phyloP scores from a whole-genome alignment of 1,139 yeast genomes.

The Scheffersomyces segobiensis region DNA sequence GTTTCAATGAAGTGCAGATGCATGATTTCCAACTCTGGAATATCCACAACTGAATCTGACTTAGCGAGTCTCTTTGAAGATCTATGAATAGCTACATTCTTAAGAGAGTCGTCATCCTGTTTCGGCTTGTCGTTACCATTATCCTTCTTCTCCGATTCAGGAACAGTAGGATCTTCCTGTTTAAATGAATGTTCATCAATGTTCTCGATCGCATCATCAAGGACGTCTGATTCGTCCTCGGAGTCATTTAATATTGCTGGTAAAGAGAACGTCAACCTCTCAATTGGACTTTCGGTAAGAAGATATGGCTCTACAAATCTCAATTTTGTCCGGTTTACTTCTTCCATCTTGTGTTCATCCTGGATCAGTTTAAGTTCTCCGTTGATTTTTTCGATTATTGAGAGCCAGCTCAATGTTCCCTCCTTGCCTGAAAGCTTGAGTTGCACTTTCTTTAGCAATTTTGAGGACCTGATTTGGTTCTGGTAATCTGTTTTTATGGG shows the following conservation, averaged over 20 bases:
- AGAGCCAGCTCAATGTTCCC: slow-evolving; percentile 22
- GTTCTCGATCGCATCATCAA: background rate
- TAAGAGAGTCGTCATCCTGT: slow-evolving; percentile 5
- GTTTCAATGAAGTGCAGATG: slow-evolving; percentile 27
- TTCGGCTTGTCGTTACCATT: slow-evolving; percentile 5
- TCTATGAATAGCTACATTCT: slow-evolving; percentile 21
- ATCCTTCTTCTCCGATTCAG: slow-evolving; percentile 4
- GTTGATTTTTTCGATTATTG: slow-evolving; percentile 28
- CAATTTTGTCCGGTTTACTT: slow-evolving; percentile 33
- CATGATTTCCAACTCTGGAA: slow-evolving; percentile 19
- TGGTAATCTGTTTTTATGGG: slow-evolving; percentile 32
- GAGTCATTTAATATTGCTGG: slow-evolving; percentile 1
- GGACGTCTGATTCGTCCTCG: background rate
- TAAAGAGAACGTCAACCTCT: slow-evolving; percentile 31
- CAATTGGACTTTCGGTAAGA: slow-evolving; percentile 49
- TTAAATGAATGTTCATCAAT: background rate
- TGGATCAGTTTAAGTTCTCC: slow-evolving; percentile 27
- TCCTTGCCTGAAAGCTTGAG: slow-evolving; percentile 8
- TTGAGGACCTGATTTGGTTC: slow-evolving; percentile 16
- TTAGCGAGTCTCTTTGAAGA: slow-evolving; percentile 41
- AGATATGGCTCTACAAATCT: slow-evolving; percentile 51
- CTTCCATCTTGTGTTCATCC: slow-evolving; percentile 34
- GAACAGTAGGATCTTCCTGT: slow-evolving; percentile 6
- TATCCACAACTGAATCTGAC: slow-evolving; percentile 21
- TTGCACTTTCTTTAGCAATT: slow-evolving; percentile 6